Percentiles rank a stretch among this genome's conserved stretches.
phyloP scores from a whole-genome alignment of 2,329 filamentous ascomycete species.

The Atkinsonella texensis region DNA sequence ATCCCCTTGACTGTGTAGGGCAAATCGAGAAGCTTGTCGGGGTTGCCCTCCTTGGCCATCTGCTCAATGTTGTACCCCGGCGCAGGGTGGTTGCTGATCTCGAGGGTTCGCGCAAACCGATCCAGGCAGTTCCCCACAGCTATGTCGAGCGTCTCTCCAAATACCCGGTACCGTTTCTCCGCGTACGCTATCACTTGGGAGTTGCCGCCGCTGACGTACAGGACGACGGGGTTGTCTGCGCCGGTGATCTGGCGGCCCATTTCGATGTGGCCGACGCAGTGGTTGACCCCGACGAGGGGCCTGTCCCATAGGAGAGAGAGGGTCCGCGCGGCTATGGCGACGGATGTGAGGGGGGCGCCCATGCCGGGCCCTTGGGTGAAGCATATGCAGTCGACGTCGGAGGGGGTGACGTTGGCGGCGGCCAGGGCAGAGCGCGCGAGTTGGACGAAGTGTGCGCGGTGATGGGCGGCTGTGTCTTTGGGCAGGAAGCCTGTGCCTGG shows the following conservation, averaged over 20 bases:
- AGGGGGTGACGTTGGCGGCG: conserved; percentile 47
- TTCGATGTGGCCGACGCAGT: conserved; percentile 97
- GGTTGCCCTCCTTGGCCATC: conserved; percentile 58
- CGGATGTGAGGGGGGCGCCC: conserved; percentile 81
- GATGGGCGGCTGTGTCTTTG: conserved; percentile 90
- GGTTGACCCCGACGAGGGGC: conserved; percentile 89
- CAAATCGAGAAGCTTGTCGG: conserved; percentile 60
- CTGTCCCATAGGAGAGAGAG: conserved; percentile 75
- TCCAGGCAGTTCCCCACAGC: conserved; percentile 97
- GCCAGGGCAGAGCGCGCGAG: conserved; percentile 71
- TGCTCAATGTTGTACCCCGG: conserved; percentile 98
- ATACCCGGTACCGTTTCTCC: conserved; percentile 89
- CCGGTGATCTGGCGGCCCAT: conserved; percentile 93
- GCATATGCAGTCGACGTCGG: conserved; percentile 81
- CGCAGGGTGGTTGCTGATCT: conserved; percentile 89
- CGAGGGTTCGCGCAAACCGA: conserved; percentile 81
- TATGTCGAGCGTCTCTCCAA: conserved; percentile 94
- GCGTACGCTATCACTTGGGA: conserved; percentile 97
- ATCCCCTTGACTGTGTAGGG: conserved; percentile 97
- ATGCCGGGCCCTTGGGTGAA: conserved; percentile 94
- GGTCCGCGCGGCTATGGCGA: conserved; percentile 75
- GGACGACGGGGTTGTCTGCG: conserved; percentile 79
- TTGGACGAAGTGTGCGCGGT: conserved; percentile 71
- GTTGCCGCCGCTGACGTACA: conserved; percentile 94
- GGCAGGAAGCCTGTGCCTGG: conserved; percentile 91